These are phyloP conservation scores for Strobilomyces confusus DNA, from an alignment of 768 basidiomycete species.

Conservation along the genomic window DNA sequence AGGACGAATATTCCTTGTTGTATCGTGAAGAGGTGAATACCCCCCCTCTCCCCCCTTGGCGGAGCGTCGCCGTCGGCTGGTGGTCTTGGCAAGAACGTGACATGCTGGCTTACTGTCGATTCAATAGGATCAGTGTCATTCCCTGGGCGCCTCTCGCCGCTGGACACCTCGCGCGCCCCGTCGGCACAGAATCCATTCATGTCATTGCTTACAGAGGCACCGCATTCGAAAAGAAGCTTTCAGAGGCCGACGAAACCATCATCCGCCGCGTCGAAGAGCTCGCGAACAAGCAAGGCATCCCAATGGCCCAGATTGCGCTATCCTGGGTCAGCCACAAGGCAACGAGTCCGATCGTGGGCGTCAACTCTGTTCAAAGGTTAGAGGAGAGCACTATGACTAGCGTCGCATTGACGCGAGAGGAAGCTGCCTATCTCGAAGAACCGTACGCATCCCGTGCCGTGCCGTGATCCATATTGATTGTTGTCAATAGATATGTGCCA, in stretches of 20 bases:
- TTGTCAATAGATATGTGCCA: slow-evolving; percentile 12
- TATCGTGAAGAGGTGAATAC: neutral
- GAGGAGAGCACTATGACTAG: slow-evolving; percentile 28
- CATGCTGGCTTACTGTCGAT: slow-evolving; percentile 43
- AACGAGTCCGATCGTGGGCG: slow-evolving; percentile 42
- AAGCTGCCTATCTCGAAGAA: slow-evolving; percentile 23
- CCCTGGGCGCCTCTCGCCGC: slow-evolving; percentile 45
- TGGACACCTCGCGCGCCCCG: slow-evolving; percentile 39
- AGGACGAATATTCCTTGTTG: slow-evolving; percentile 37
- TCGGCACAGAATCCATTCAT: slow-evolving; percentile 25
- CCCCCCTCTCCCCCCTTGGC: too few species aligned
- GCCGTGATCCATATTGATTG: neutral
- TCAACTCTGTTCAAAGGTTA: slow-evolving; percentile 32
- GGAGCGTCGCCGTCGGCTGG: neutral
- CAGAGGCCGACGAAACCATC: slow-evolving; percentile 33
- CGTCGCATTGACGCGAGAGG: slow-evolving; percentile 26
- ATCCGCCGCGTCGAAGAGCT: slow-evolving; percentile 32
- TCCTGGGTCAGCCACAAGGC: slow-evolving; percentile 41
- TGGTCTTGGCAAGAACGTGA: slow-evolving; percentile 36
- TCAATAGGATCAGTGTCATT: slow-evolving; percentile 49
- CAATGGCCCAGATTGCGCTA: slow-evolving; percentile 45
- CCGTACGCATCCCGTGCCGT: slow-evolving; percentile 1
- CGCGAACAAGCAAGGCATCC: slow-evolving; percentile 34
- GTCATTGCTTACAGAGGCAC: slow-evolving; percentile 14
- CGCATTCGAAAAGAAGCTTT: slow-evolving; percentile 21